Evolutionary conservation across 1,284 basidiomycete species (phyloP).

Genomic region (Pseudozyma pruni): DNA sequence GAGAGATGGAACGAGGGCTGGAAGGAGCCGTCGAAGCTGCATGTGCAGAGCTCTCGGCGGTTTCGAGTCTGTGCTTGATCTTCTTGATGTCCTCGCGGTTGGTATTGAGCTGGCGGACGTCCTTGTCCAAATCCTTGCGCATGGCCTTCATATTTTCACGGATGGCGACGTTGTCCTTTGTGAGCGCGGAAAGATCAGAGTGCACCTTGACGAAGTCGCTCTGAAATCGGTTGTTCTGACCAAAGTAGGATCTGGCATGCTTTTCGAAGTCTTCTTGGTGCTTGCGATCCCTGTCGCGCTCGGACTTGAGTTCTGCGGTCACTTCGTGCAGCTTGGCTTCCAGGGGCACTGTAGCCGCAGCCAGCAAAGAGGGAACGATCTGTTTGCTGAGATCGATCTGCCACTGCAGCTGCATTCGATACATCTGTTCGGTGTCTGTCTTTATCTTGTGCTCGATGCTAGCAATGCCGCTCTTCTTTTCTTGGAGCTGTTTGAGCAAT

Average conservation of each 20-base stretch:
- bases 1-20: neutral
- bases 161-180: conserved; percentile 14
- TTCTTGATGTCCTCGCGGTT: conserved; percentile 9
- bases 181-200: conserved; percentile 7
- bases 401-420: conserved; percentile 16
- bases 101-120: conserved; percentile 25
- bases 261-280: conserved; percentile 5
- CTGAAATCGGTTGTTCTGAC: conserved; percentile 7
- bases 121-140: conserved; percentile 27
- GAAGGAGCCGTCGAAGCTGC: conserved; percentile 10
- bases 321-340: conserved; percentile 18
- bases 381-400: conserved; percentile 2
- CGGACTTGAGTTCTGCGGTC: neutral
- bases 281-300: conserved; percentile 16
- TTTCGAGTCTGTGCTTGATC: conserved; percentile 1
- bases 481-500: neutral
- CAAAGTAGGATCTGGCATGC: neutral
- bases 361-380: neutral
- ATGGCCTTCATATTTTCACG: conserved; percentile 2
- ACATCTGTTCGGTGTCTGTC: conserved; percentile 4
- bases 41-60: neutral
- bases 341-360: conserved; percentile 2
- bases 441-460: conserved; percentile 18
- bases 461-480: conserved; percentile 2
- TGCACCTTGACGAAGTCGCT: conserved; percentile 18